These are phyloP conservation scores for Jackrogersella minutella DNA, from an alignment of 495 filamentous ascomycete species.

Conservation along the genomic window DNA sequence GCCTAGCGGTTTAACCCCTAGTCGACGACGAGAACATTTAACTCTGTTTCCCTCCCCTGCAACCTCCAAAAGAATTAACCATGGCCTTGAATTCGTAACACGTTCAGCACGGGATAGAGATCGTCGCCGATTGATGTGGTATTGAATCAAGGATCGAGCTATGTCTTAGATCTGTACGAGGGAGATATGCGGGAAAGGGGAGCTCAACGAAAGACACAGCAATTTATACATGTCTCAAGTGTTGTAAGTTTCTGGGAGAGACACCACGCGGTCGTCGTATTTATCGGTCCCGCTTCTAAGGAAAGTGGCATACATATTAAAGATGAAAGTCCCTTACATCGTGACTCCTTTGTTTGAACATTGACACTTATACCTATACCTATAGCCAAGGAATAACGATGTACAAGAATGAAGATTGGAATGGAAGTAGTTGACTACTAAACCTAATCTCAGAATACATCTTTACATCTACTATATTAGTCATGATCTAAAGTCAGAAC, in stretches of 20 bases:
- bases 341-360: too few relatives aligned
- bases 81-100: slow-evolving; percentile 7
- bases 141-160: slow-evolving; percentile 31
- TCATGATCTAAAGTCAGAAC: slow-evolving; percentile 16
- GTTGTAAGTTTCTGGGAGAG: not conserved
- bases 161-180: slow-evolving; percentile 41
- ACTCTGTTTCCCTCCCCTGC: too few relatives aligned
- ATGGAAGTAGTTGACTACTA: not conserved
- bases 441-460: slow-evolving; percentile 27
- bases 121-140: slow-evolving; percentile 14
- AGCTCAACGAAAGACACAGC: not conserved
- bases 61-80: not conserved
- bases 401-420: not conserved
- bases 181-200: slow-evolving; percentile 15
- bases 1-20: too few relatives aligned
- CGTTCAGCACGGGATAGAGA: slow-evolving; percentile 15
- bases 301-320: not conserved
- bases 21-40: too few relatives aligned
- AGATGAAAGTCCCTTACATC: not conserved
- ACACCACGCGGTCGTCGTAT: slow-evolving; percentile 10
- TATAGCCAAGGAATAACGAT: not conserved
- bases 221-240: slow-evolving; percentile 7
- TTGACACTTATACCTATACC: too few relatives aligned
- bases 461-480: slow-evolving; percentile 14
- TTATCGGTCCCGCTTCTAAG: not conserved